Base-by-base conservation (phyloP, 1,139 yeast genomes). In the Kodamaea suecica region DNA sequence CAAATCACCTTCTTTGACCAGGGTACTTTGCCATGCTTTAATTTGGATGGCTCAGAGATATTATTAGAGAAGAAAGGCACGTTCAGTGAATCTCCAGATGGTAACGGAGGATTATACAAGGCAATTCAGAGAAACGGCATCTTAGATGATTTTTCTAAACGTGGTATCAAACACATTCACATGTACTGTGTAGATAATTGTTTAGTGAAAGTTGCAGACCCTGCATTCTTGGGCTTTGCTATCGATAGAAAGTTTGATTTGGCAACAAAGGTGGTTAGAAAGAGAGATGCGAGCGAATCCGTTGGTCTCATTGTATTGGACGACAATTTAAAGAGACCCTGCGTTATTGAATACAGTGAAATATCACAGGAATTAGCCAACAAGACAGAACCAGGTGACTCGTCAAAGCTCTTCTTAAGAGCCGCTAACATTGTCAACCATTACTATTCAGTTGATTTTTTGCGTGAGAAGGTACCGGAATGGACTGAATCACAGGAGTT, bases 351-450 rank as follows among this genome's bases (percentile, higher is more conserved):
- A 61, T 94, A 94, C 62, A 83, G 95, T 36, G 99, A 94, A 61
- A 88, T 94, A 44, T 71, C 88, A 9, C 53, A 65, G 26, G 92
- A 84, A 45, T 70, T 90, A 50, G 84, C 94, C 23, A 77, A 76
- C 50, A 79, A 77, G 42, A 64, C 64, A 27, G 73, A 65, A 29
- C 73, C 76, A 9, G 54, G 61, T 11, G 75, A 79, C 49, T 48
- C 63, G 4, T 64, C 69, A 7, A 70, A 82, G 46, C 70, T 94
- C 41, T 77, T 76, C 47, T 75, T 87, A 52, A 75, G 98, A 48
- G 97, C 97, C 5, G 99, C 97, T 16, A 94, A 94, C 61, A 94
- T 94, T 46, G 99, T 92, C 40, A 94, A 94, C 57, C 98, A 94
- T 61, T 94, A 90, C 63, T 94, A 92, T 63, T 82, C 92, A 4